Base-by-base conservation (phyloP, 495 filamentous ascomycete species). In the Aspergillus avenaceus region DNA sequence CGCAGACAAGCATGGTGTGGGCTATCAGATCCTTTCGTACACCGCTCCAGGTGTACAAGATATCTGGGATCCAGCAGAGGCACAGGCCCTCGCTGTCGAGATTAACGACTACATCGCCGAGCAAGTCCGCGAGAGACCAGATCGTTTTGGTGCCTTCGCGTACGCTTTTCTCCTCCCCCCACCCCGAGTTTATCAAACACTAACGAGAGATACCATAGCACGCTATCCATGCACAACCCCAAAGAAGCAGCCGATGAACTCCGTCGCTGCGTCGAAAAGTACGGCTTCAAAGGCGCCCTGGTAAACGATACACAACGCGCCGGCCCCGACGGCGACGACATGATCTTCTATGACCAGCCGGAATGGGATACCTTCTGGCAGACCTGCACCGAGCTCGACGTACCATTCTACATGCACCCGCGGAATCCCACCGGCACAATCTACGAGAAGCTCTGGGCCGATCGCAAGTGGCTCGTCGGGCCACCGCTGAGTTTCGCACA, bases 391-490 rank as follows among this genome's bases (percentile, higher is more conserved):
- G 77, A 83, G 49, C 73, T 86, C n/a, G 75, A 78, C 34, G 83
- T 83, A 3, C 82, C 81, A 0, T 66, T 86, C 5, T 86, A 86
- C 56, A 64, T 86, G 7, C 82, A 86, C 58, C 83, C 83, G 0
- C 66, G 70, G 36, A 70, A 70, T 44, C 71, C 76, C 13, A 77
- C 72, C 0, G 73, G 69, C 6, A 71, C 66, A 19, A 71, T 76
- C 60, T 70, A 73, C 50, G 70, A 77, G 19, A 72, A 76, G 41
- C 70, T 77, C 47, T 81, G 70, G 66, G 70, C 70, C 2, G 68
- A 75, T 43, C 64, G 76, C 3, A 75, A 78, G 25, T 77, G 71
- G 65, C 67, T 79, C 28, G 59, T 72, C 21, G 69, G 75, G 38
- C 61, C 75, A 11, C 61, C 66, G 0, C 67, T 78, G 5, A 66